phyloP scores from a whole-genome alignment of 2,329 filamentous ascomycete species.

The Cryoendolithus antarcticus region DNA sequence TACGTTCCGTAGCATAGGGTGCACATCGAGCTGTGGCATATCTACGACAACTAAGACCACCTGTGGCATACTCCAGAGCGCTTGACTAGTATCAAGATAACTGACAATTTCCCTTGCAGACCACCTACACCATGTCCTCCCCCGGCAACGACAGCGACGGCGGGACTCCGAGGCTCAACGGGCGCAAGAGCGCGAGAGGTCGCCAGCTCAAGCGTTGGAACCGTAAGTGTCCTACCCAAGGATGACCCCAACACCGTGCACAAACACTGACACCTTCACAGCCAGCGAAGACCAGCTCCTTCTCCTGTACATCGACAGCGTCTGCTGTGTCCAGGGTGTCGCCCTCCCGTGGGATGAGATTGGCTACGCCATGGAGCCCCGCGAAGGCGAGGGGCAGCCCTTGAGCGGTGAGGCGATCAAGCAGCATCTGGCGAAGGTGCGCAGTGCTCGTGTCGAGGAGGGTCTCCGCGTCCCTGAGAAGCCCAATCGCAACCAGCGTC shows the following conservation, averaged over 20 bases:
- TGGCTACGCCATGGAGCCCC: constrained; percentile 7
- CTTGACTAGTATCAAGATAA: no score
- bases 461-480: constrained; percentile 12
- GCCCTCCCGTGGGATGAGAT: constrained; percentile 14
- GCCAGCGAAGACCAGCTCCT: constrained; percentile 17
- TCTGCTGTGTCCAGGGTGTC: constrained; percentile 9
- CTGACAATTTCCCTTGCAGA: no score
- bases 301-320: constrained; percentile 13
- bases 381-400: constrained; percentile 1
- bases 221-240: constrained; percentile 9
- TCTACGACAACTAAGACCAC: no score
- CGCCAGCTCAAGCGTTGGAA: constrained; percentile 19
- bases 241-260: no score
- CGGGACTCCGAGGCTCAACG: no score
- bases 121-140: no score
- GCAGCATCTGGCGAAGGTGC: constrained; percentile 19
- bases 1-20: no score
- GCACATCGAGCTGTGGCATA: no score
- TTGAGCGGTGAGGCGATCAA: constrained; percentile 15
- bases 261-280: constrained; percentile 6
- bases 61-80: no score
- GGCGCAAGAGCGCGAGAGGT: constrained; percentile 11
- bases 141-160: no score
- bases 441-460: constrained; percentile 9
- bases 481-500: constrained; percentile 5